Conservation (phyloP, 106 monocot species). For the Xerophyta viscosa region DNA sequence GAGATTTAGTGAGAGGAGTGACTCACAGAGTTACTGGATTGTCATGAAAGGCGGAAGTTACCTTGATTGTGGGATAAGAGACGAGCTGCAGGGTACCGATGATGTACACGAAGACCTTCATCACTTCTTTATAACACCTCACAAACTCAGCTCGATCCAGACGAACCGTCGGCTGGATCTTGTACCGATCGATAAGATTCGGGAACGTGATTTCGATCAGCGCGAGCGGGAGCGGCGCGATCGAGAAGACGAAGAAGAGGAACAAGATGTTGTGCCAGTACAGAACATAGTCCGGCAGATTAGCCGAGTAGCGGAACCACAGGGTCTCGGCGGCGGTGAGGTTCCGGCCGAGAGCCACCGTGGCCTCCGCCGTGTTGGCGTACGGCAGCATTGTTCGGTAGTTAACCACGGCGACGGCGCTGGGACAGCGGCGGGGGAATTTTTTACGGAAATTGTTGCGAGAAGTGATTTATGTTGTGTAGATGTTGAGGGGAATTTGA, state of each 20-base stretch:
- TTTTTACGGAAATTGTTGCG: no score
- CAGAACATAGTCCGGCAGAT: slow-evolving; percentile 56
- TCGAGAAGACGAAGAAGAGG: slow-evolving; percentile 64
- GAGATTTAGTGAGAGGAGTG: no score
- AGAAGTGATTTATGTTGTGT: no score
- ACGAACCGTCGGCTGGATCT: slow-evolving; percentile 80
- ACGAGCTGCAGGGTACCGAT: slow-evolving; percentile 72
- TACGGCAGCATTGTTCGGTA: slow-evolving; percentile 78
- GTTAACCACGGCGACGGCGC: no score
- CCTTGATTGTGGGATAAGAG: slow-evolving; percentile 88
- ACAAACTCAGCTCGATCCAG: slow-evolving; percentile 35
- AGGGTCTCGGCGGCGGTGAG: slow-evolving; percentile 51
- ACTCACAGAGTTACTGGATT: no score
- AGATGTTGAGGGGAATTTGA: no score
- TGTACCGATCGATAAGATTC: slow-evolving; percentile 32
- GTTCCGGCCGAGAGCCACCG: slow-evolving; percentile 56
- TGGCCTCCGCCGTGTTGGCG: slow-evolving; percentile 45
- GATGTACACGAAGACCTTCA: slow-evolving; percentile 47
- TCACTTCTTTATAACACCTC: slow-evolving; percentile 64
- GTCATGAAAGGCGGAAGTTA: no score
- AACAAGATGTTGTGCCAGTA: slow-evolving; percentile 77
- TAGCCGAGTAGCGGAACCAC: slow-evolving; percentile 76
- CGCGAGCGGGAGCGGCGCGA: slow-evolving; percentile 75
- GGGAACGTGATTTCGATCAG: slow-evolving; percentile 53
- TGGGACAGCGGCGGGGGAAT: no score